Percentiles rank a stretch among this genome's conserved stretches.
Evolutionary conservation across 2,329 filamentous ascomycete species (phyloP).

Genomic region (Albophoma yamanashiensis): DNA sequence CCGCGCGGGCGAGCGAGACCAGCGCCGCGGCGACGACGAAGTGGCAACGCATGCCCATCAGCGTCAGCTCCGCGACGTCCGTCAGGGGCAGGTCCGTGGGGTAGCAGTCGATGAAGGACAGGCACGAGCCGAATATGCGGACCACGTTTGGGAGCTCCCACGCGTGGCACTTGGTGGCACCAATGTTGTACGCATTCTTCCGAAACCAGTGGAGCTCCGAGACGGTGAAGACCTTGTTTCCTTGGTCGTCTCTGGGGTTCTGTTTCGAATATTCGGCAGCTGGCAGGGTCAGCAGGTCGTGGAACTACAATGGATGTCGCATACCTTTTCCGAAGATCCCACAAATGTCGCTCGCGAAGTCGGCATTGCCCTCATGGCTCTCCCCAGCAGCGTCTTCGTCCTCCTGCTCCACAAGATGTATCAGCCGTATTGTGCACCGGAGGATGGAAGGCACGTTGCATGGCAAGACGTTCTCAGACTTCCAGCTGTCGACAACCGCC

Average conservation of each 20-base stretch:
- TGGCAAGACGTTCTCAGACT: constrained; percentile 7
- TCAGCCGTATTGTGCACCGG: constrained; percentile 41
- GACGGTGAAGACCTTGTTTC: constrained; percentile 42
- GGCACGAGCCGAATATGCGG: constrained; percentile 43
- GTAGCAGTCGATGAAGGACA: constrained; percentile 40
- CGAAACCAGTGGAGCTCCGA: constrained; percentile 76
- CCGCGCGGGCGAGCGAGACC: constrained; percentile 38
- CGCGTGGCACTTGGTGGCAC: constrained; percentile 45
- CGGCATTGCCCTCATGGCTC: not conserved
- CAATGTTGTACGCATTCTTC: constrained; percentile 70
- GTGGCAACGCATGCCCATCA: constrained; percentile 58
- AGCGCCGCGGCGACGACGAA: constrained; percentile 51
- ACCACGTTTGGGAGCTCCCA: constrained; percentile 45
- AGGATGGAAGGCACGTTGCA: constrained; percentile 25
- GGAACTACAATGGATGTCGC: not conserved
- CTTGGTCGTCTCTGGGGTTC: constrained; percentile 25
- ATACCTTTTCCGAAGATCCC: constrained; percentile 34
- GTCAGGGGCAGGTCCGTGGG: constrained; percentile 32
- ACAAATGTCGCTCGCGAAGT: constrained; percentile 39
- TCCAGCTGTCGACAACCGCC: constrained; percentile 17
- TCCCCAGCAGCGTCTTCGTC: constrained; percentile 16
- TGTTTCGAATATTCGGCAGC: constrained; percentile 18
- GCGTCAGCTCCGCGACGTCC: constrained; percentile 34
- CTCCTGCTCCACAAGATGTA: constrained; percentile 31
- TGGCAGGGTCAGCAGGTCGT: constrained; percentile 7